Percentiles rank a stretch among this genome's conserved stretches.
These are phyloP conservation scores for Trichoderma virens DNA, from an alignment of 495 filamentous ascomycete genomes.

Conservation along the genomic window DNA sequence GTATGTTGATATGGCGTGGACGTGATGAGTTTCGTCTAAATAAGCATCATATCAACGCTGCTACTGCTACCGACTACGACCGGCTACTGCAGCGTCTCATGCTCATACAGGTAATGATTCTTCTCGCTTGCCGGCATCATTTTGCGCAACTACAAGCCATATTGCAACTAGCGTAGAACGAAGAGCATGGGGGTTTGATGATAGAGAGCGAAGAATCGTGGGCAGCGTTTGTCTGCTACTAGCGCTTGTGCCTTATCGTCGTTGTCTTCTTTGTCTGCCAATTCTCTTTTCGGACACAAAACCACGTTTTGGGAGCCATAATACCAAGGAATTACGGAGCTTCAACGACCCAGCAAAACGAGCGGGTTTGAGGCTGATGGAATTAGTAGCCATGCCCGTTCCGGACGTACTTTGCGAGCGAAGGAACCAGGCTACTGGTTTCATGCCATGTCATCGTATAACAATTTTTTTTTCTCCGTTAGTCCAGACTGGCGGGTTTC, in stretches of 20 bases:
- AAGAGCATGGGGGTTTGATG: background rate
- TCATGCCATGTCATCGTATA: background rate
- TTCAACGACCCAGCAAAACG: too few relatives aligned
- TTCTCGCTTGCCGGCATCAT: background rate
- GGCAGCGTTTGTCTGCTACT: background rate
- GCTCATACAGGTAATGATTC: too few relatives aligned
- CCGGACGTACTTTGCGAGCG: background rate
- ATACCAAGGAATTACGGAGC: too few relatives aligned
- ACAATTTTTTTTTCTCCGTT: too few relatives aligned
- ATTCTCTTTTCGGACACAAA: too few relatives aligned
- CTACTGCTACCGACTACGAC: too few relatives aligned
- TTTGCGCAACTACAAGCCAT: background rate
- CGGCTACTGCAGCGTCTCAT: too few relatives aligned
- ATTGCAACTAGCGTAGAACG: background rate
- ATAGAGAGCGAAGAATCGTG: background rate
- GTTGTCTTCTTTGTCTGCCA: background rate
- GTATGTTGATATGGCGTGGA: too few relatives aligned
- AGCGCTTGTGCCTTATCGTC: background rate
- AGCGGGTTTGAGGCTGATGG: too few relatives aligned
- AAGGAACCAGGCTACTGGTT: background rate
- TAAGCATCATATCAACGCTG: background rate
- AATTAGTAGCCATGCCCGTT: background rate
- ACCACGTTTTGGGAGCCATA: too few relatives aligned
- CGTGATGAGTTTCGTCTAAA: background rate
- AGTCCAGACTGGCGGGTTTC: too few relatives aligned